A percentile compares a stretch with the other conserved stretches of the same genome.
Conservation (phyloP, 2,329 filamentous ascomycete genomes). For the Gliomastix tumulicola region DNA sequence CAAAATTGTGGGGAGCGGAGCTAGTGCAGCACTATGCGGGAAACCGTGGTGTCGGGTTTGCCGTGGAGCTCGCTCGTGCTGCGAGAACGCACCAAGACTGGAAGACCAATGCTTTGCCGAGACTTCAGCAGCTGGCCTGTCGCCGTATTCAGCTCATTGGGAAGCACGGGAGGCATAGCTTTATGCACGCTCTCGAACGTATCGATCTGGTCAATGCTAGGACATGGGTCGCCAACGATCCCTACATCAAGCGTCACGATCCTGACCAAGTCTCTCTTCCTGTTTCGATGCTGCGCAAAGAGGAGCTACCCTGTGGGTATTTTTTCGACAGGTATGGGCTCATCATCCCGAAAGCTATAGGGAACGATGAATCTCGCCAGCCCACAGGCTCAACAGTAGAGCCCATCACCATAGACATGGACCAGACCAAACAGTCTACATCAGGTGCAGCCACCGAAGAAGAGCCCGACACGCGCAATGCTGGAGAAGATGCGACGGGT, state of each 20-base stretch:
- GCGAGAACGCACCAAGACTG: background rate
- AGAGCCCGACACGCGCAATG: no score
- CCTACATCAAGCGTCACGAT: background rate
- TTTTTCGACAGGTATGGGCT: background rate
- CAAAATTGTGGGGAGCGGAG: background rate
- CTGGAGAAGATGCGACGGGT: no score
- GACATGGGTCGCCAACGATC: background rate
- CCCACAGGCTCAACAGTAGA: no score
- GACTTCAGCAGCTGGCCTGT: background rate
- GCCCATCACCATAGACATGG: no score
- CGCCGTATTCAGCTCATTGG: background rate
- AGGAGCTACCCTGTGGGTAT: background rate
- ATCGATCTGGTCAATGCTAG: background rate
- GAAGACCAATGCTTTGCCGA: background rate
- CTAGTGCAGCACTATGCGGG: background rate
- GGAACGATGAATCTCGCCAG: no score
- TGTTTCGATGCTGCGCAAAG: background rate
- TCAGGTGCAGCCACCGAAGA: no score
- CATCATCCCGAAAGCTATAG: no score
- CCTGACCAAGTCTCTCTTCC: background rate
- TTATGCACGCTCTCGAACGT: background rate
- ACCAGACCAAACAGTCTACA: no score
- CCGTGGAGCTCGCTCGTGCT: background rate
- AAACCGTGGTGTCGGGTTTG: background rate
- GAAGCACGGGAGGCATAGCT: background rate